Percentiles rank a stretch among this genome's conserved stretches.
These are phyloP conservation scores for Lactifluus piperatus DNA, from an alignment of 768 basidiomycete genomes.

Conservation along the genomic window DNA sequence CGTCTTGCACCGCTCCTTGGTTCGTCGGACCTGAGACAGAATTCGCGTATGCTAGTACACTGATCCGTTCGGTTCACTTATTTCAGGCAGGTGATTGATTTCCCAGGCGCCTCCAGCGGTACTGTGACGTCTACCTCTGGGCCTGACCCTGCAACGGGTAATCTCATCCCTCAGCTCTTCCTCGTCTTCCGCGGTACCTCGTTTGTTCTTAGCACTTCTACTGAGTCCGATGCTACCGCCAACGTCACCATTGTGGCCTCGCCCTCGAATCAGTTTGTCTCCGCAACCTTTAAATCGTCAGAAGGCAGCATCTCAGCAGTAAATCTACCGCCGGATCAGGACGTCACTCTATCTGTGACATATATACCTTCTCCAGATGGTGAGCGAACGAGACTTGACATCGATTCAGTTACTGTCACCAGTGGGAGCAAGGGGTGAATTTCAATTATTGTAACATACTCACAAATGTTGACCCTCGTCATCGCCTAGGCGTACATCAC, in stretches of 20 bases:
- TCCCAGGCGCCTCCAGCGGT: conserved; percentile 15
- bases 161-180: conserved; percentile 20
- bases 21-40: neutral
- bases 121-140: conserved; percentile 20
- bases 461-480: neutral
- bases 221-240: conserved; percentile 20
- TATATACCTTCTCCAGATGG: conserved; percentile 11
- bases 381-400: conserved; percentile 17
- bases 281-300: conserved; percentile 15
- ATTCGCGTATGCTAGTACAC: neutral
- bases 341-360: conserved; percentile 18
- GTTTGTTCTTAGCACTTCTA: conserved; percentile 16
- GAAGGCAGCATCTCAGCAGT: conserved; percentile 15
- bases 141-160: neutral
- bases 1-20: conserved; percentile 12
- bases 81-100: conserved; percentile 15
- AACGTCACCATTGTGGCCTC: conserved; percentile 20
- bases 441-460: neutral
- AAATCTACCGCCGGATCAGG: conserved; percentile 16
- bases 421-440: conserved; percentile 5
- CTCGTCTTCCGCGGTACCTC: conserved; percentile 20
- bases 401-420: conserved; percentile 15
- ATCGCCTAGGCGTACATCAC: conserved; percentile 2
- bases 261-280: conserved; percentile 17
- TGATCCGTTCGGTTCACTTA: conserved; percentile 1